Evolutionary conservation across 352 stramenopile species (phyloP).

Genomic region (Thalassiosira hispida): DNA sequence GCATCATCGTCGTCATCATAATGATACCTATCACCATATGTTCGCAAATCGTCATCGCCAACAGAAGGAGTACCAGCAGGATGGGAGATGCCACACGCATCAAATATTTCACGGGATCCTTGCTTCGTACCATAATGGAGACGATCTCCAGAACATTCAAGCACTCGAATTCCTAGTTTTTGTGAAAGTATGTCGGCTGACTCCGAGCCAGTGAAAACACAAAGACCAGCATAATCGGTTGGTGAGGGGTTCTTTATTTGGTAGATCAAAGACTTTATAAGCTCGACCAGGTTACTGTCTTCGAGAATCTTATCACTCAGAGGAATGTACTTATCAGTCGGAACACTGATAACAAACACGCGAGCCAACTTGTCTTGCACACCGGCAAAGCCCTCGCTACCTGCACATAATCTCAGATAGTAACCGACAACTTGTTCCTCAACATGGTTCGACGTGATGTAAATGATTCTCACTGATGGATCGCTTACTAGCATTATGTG

Average conservation of each 20-base stretch:
- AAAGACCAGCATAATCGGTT: conserved; percentile 14
- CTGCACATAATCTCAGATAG: conserved; percentile 32
- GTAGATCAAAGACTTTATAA: conserved; percentile 19
- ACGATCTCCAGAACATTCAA: conserved; percentile 29
- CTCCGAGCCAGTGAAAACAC: conserved; percentile 37
- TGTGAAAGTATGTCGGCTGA: conserved; percentile 34
- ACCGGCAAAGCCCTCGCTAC: conserved; percentile 6
- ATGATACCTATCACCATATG: background rate
- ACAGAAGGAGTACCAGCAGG: conserved; percentile 25
- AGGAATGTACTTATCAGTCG: conserved; percentile 12
- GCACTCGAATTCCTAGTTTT: conserved; percentile 29
- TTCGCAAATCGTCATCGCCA: conserved; percentile 41
- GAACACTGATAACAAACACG: conserved; percentile 36
- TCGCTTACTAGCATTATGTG: conserved; percentile 37
- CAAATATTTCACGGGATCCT: conserved; percentile 40
- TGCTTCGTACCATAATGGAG: conserved; percentile 49
- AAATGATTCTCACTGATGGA: conserved; percentile 36
- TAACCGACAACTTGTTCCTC: conserved; percentile 29
- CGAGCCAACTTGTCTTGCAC: conserved; percentile 30
- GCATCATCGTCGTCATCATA: background rate
- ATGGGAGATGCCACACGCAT: conserved; percentile 27
- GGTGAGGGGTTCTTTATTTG: background rate
- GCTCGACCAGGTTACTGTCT: conserved; percentile 3
- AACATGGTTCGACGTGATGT: conserved; percentile 32
- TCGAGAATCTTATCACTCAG: conserved; percentile 38